Evolutionary conservation across 2,329 filamentous ascomycete genomes (phyloP).

Genomic region (Magnaporthales sp.): DNA sequence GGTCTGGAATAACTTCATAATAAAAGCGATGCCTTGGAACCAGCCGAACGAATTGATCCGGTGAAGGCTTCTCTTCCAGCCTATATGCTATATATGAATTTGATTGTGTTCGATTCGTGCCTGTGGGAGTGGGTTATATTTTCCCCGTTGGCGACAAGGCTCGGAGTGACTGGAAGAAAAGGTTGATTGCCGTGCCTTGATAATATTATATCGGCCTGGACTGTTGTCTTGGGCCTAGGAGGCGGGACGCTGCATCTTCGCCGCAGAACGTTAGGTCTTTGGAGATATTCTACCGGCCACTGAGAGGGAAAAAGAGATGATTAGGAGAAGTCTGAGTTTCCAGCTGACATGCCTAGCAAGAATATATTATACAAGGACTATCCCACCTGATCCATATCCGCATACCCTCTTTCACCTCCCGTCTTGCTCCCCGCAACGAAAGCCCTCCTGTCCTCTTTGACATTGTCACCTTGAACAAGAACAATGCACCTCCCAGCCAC

Average conservation of each 20-base stretch:
- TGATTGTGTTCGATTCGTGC: background rate
- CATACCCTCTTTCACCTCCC: background rate
- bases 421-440: background rate
- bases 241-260: background rate
- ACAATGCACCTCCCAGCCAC: conserved; percentile 12
- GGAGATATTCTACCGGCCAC: background rate
- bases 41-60: background rate
- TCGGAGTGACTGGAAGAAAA: background rate
- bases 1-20: background rate
- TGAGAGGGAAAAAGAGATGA: background rate
- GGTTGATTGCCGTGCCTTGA: background rate
- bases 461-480: background rate
- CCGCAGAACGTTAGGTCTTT: background rate
- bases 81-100: background rate
- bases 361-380: background rate
- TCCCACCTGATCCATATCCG: background rate
- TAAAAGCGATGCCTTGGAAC: background rate
- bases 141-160: background rate
- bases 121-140: background rate
- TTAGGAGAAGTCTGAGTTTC: background rate
- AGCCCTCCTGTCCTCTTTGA: background rate
- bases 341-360: background rate
- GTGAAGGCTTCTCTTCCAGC: background rate
- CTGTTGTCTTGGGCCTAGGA: background rate
- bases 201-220: background rate